Evolutionary conservation across 139 green algal species (phyloP).

Genomic region (Coelastrella sp.): DNA sequence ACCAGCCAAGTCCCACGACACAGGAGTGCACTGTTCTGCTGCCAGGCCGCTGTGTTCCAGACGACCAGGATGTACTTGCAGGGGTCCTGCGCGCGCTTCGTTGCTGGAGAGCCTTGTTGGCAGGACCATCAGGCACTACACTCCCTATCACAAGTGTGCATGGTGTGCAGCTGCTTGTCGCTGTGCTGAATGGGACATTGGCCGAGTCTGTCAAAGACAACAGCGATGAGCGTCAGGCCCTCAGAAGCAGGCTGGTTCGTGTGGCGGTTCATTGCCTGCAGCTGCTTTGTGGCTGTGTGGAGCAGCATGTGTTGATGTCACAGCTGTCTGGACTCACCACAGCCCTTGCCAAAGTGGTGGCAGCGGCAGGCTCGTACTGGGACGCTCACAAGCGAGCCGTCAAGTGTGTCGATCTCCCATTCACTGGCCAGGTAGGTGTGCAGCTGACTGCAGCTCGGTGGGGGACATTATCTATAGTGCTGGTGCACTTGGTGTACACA

Average conservation of each 20-base stretch:
- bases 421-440: conserved; percentile 46
- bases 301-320: background rate
- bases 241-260: background rate
- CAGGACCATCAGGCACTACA: background rate
- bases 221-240: conserved; percentile 27
- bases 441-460: too few relatives aligned
- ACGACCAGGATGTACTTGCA: conserved; percentile 4
- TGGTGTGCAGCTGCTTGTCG: background rate
- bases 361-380: conserved; percentile 8
- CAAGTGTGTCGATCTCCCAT: conserved; percentile 35
- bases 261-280: conserved; percentile 45
- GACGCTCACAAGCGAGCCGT: conserved; percentile 22
- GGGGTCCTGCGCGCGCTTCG: conserved; percentile 24
- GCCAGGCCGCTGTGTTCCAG: conserved; percentile 21
- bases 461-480: too few relatives aligned
- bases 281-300: conserved; percentile 17
- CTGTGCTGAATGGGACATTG: background rate
- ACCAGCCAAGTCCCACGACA: too few relatives aligned
- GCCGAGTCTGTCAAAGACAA: conserved; percentile 15
- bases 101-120: conserved; percentile 42
- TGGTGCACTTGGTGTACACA: too few relatives aligned
- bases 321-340: conserved; percentile 15
- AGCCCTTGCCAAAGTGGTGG: conserved; percentile 1
- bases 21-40: conserved; percentile 27
- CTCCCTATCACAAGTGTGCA: background rate